Evolutionary conservation across 2,329 filamentous ascomycete genomes (phyloP).

Genomic region (Fusarium sp.): DNA sequence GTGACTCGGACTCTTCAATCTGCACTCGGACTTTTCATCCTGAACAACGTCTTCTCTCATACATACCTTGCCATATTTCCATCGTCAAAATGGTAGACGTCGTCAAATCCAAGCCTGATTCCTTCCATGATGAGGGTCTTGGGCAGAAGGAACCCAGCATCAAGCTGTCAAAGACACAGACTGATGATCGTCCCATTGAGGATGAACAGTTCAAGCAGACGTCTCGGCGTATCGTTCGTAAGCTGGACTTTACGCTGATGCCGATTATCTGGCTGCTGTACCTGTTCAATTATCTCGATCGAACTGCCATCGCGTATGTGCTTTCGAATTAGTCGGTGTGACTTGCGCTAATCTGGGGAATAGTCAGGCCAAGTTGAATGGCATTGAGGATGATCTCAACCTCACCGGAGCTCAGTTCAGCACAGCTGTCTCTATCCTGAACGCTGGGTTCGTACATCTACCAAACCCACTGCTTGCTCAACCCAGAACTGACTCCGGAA

Average conservation of each 20-base stretch:
- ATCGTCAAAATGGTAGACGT: neutral
- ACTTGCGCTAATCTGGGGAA: neutral
- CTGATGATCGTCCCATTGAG: neutral
- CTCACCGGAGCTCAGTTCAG: constrained; percentile 38
- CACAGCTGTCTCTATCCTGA: constrained; percentile 40
- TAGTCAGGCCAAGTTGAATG: constrained; percentile 40
- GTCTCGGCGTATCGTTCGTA: neutral
- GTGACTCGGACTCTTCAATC: too few species aligned
- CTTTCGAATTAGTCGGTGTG: too few species aligned
- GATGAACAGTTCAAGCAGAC: neutral
- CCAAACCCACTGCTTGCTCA: too few species aligned
- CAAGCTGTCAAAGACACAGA: neutral
- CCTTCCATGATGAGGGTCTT: neutral
- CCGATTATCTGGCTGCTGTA: neutral
- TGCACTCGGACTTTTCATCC: too few species aligned
- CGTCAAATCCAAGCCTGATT: neutral
- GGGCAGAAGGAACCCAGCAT: neutral
- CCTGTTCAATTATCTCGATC: neutral
- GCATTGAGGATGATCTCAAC: constrained; percentile 35
- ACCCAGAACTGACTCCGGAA: neutral
- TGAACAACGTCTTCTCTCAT: neutral
- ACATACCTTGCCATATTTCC: neutral
- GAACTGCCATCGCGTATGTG: neutral
- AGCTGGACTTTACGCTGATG: neutral
- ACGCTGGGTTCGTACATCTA: constrained; percentile 10